Base-by-base conservation (phyloP, 2,329 filamentous ascomycete genomes). In the Aspergillus felis region DNA sequence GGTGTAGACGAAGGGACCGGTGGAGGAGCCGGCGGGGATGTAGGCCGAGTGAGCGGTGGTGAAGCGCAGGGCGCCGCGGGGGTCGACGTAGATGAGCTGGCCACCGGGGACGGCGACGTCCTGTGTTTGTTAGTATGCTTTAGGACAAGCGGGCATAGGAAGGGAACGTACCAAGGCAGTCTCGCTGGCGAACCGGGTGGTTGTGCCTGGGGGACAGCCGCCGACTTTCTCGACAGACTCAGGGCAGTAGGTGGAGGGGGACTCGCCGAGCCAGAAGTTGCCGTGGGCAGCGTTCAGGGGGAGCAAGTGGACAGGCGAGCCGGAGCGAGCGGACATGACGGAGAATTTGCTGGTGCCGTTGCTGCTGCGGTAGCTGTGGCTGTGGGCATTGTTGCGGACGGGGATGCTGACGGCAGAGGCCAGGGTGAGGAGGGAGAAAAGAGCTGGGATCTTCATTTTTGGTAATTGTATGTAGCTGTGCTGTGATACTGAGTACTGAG, bases 51-150 rank as follows among this genome's bases (percentile, higher is more conserved):
- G 84, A 0, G 84, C 77, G n/a, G 66, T 60, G 0, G 84, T 84
- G 73, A 83, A 88, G 55, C 77, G 75, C 55, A 88, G 70, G 7
- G 77, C 73, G 8, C 85, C 86, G 32, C 76, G 70, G 3, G 78
- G 74, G 5, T 74, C 76, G 55, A 88, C 78, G 68, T 84, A 88
- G 62, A 87, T 78, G 57, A 76, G 68, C 67, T 89, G 85, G 27
- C 86, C 86, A 46, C 85, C 85, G 4, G 85, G 84, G 3, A 87
- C 85, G 29, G 78, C 65, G 42, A 84, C 80, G 29, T 74, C 71
- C 66, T 82, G 38, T 17, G 38, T 10, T 54, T 59, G 52, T 52
- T 50, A 32, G 51, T 50, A 3, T 74, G 78, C n/a, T 25, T 24
- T 12, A 57, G 67, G 3, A 61, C 65, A n/a, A 14, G 24, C 1